Percentiles rank a stretch among this genome's conserved stretches.
phyloP scores from a whole-genome alignment of 2,329 filamentous ascomycete species.

The Albifimbria verrucaria region DNA sequence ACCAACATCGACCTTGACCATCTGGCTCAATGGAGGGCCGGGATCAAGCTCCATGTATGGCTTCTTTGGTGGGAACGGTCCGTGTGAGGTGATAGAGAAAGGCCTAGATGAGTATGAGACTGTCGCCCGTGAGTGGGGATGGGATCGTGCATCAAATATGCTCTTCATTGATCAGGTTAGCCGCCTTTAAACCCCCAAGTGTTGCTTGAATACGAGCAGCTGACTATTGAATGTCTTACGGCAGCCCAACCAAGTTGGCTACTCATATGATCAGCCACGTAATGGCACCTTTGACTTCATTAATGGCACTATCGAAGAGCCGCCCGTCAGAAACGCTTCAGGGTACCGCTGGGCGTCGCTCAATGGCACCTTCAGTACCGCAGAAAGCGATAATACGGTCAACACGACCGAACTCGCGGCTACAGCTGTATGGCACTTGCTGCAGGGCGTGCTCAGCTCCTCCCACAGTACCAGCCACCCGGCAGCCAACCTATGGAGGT shows the following conservation, averaged over 20 bases:
- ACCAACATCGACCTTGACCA: constrained; percentile 41
- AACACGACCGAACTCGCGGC: constrained; percentile 56
- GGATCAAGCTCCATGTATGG: constrained; percentile 63
- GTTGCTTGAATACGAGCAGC: constrained; percentile 7
- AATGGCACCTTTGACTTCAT: constrained; percentile 57
- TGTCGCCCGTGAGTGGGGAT: constrained; percentile 58
- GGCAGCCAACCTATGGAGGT: constrained; percentile 49
- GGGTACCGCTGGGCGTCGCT: constrained; percentile 34
- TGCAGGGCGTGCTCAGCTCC: constrained; percentile 59
- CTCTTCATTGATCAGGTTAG: constrained; percentile 55
- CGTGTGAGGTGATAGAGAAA: constrained; percentile 47
- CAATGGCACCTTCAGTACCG: constrained; percentile 65
- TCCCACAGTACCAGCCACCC: constrained; percentile 55
- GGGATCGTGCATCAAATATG: constrained; percentile 56
- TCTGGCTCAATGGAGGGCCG: constrained; percentile 68
- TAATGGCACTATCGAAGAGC: constrained; percentile 30
- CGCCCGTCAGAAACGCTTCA: constrained; percentile 14
- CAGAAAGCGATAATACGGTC: constrained; percentile 42
- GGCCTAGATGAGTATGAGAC: constrained; percentile 50
- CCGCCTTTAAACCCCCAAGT: constrained; percentile 1
- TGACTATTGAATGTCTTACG: constrained; percentile 6
- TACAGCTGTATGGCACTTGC: constrained; percentile 61
- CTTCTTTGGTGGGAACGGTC: constrained; percentile 59
- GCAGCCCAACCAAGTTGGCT: constrained; percentile 67
- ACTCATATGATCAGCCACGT: constrained; percentile 62